Base-by-base conservation (phyloP, 345 rosid genomes). In the Sisymbrium altissimum region DNA sequence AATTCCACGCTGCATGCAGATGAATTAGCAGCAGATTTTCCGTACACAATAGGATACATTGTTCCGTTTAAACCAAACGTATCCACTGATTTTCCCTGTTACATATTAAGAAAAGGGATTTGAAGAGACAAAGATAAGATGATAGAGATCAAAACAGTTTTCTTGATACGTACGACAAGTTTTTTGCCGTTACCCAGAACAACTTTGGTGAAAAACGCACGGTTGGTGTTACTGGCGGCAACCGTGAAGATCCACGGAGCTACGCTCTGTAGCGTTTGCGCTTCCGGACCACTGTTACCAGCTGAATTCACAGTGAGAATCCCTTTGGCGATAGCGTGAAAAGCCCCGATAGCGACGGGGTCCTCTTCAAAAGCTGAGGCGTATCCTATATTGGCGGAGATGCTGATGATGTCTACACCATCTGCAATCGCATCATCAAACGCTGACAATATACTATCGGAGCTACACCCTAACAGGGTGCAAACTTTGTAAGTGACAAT, bases 241-340 rank as follows among this genome's bases (percentile, higher is more conserved):
- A 84, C 85, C 4, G 83, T n/a, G n/a, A 87, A 44, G 7, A 79
- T 3, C 86, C 91, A 86, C 0, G 85, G 88, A 0, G 87, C 75
- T 6, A 79, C 70, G 1, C 3, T 18, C 0, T 4, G 0, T 0
- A 45, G 1, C 50, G 23, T 45, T 45, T 3, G 0, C 2, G 50
- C 23, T 45, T 1, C 3, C 17, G 63, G 73, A 44, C 87, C 84
- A 1, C 3, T 3, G 53, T 85, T 85, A 25, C 87, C 87, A 0
- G 81, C 86, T 3, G 84, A n/a, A 9, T 78, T 50, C 13, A 63
- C 23, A 23, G 85, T 80, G 1, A 87, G 69, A 12, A 85, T 74
- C 4, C 87, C 89, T 35, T 78, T 84, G 19, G 19, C 30, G 70
- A 69, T 71, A 9, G 89, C 86, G 56, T 85, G 89, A 40, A 83